Percentiles rank a stretch among this genome's conserved stretches.
Evolutionary conservation across 495 filamentous ascomycete species (phyloP).

Genomic region (Penicillium steckii): DNA sequence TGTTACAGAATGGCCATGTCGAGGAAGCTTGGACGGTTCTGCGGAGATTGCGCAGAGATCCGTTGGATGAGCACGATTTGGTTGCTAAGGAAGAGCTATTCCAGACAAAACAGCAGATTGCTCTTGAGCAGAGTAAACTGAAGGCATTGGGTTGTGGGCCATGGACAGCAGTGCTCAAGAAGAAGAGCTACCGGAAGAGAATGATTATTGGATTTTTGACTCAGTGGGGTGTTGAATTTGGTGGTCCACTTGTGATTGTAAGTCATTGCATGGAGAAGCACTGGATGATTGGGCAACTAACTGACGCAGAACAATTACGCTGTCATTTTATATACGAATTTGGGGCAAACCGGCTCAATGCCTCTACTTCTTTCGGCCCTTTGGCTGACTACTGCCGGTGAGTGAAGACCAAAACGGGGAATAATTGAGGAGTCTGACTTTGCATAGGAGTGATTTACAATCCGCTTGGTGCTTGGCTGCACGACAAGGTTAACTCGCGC

Average conservation of each 20-base stretch:
- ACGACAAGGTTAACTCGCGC: slow-evolving; percentile 45
- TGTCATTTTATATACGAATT: slow-evolving; percentile 45
- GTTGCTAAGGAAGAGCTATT: slow-evolving; percentile 37
- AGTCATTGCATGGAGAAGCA: not conserved
- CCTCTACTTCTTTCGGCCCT: slow-evolving; percentile 47
- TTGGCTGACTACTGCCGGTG: slow-evolving; percentile 47
- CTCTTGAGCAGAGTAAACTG: slow-evolving; percentile 31
- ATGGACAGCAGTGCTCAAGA: slow-evolving; percentile 40
- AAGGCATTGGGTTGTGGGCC: slow-evolving; percentile 21
- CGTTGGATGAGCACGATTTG: slow-evolving; percentile 31
- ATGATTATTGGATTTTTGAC: slow-evolving; percentile 41
- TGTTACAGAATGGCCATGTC: slow-evolving; percentile 37
- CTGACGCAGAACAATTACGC: slow-evolving; percentile 42
- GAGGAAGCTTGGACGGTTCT: slow-evolving; percentile 38
- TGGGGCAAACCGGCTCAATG: slow-evolving; percentile 43
- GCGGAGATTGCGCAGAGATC: slow-evolving; percentile 25
- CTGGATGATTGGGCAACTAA: not conserved
- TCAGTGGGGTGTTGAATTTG: slow-evolving; percentile 39
- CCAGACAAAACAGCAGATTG: slow-evolving; percentile 40
- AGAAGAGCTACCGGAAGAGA: slow-evolving; percentile 42
- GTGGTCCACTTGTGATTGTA: slow-evolving; percentile 39
- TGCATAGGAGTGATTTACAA: slow-evolving; percentile 41
- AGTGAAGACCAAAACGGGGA: not conserved
- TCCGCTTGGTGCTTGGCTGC: slow-evolving; percentile 44
- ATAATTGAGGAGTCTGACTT: not conserved